Evolutionary conservation across 2,329 filamentous ascomycete genomes (phyloP).

Genomic region (Phialophora verrucosa): DNA sequence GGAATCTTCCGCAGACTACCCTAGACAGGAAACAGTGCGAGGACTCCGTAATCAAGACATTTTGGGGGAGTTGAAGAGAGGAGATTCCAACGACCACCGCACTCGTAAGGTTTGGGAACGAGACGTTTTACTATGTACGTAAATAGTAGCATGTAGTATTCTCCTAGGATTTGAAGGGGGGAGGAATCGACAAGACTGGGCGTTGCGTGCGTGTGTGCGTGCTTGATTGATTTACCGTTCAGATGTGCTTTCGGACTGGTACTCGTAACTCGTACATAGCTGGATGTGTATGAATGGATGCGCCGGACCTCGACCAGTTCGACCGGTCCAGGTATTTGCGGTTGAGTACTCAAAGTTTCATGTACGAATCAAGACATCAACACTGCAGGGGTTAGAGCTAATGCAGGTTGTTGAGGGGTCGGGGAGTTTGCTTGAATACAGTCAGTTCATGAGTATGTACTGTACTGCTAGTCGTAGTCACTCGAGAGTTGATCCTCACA

Average conservation of each 20-base stretch:
- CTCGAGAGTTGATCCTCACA: not conserved
- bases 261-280: no score
- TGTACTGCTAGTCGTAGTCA: not conserved
- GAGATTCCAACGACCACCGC: no score
- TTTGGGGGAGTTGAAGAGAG: no score
- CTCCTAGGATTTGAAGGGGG: no score
- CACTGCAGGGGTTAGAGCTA: not conserved
- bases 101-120: not conserved
- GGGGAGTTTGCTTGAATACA: not conserved
- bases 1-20: not conserved
- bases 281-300: no score
- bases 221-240: no score
- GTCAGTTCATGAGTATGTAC: not conserved
- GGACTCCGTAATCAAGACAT: no score
- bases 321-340: not conserved
- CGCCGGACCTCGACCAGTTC: not conserved
- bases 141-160: no score
- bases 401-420: not conserved
- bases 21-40: no score
- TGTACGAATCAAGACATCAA: not conserved
- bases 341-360: not conserved
- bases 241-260: no score
- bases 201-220: no score
- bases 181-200: no score
- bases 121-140: not conserved